phyloP scores from a whole-genome alignment of 441 rosid genomes.

The Adansonia gregorii region DNA sequence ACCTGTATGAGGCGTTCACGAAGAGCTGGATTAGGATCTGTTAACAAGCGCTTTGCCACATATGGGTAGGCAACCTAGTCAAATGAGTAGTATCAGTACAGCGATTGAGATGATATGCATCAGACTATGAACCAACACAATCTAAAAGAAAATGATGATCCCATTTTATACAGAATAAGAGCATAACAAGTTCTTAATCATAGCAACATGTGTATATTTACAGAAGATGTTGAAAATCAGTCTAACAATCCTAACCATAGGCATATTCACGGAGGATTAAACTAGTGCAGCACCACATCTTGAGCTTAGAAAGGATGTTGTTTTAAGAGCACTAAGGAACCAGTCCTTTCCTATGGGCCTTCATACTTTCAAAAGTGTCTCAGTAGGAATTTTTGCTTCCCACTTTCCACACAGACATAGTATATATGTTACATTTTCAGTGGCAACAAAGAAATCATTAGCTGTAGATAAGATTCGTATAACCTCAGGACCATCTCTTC shows the following conservation, averaged over 20 bases:
- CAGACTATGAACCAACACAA: not conserved
- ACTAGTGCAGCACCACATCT: constrained; percentile 10
- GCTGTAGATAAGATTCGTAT: not conserved
- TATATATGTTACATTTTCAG: not conserved
- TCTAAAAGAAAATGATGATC: constrained; percentile 6
- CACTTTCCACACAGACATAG: not conserved
- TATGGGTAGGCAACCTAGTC: constrained; percentile 94
- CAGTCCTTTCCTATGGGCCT: not conserved
- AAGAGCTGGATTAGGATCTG: constrained; percentile 96
- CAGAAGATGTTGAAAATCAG: not conserved
- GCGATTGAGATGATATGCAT: not conserved
- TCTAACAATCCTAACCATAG: not conserved
- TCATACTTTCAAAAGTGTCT: not conserved
- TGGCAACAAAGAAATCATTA: not conserved
- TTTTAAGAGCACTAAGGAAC: not conserved
- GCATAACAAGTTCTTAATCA: not conserved
- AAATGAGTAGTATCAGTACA: constrained; percentile 28
- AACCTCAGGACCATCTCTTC: constrained; percentile 9
- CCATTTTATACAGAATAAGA: not conserved
- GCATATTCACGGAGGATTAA: constrained; percentile 5
- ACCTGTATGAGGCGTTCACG: constrained; percentile 96
- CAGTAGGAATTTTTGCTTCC: constrained; percentile 7
- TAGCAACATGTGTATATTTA: not conserved
- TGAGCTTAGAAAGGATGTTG: constrained; percentile 13
- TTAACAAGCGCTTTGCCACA: constrained; percentile 89